Evolutionary conservation across 1,284 basidiomycete species (phyloP), one percentile per base, ranked within the genome.

Genomic region (Retiboletus flavoniger): DNA sequence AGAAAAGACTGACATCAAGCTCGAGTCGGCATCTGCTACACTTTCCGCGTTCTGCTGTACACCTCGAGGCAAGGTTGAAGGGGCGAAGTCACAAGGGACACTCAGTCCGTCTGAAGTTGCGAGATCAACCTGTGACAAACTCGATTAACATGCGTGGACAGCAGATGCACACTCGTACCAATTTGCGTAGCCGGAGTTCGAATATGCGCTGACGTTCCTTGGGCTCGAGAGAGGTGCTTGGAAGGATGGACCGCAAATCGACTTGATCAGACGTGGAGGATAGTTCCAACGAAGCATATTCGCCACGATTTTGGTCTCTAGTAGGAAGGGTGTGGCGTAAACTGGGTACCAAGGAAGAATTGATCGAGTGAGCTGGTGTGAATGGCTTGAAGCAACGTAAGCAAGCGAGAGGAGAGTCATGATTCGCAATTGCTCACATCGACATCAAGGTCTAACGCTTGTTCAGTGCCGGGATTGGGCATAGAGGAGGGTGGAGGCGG

Each of bases 161-260:
- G 28, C 5, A 19, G 6, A 4, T 8, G n/a, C 5, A 21, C 0
- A 31, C 3, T 3, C 19, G 3, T 31, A 58, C 57, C 32, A 56
- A 17, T 40, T 39, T 43, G 14, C 13, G 40, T 17, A 58, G 29
- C 1, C 21, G 28, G 5, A 26, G 1, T 31, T 59, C 48, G 17
- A 59, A 49, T 31, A 24, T 16, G 14, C 13, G 31, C 17, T 58
- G 57, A 19, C 55, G 10, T 26, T 46, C 34, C 9, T 40, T 42
- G 7, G 6, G 26, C 0, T 11, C 16, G 2, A 53, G 42, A 5
- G 41, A 51, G 13, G 1, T 11, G 11, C 32, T 1, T 1, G 28
- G 28, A 14, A 57, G 39, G 4, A 57, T 28, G 11, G 2, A 29
- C 4, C 29, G 41, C 19, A 55, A 10, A 31, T 19, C 10, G 4